phyloP scores from a whole-genome alignment of 176 grass and related monocot species.

The Saccharum spontaneum region DNA sequence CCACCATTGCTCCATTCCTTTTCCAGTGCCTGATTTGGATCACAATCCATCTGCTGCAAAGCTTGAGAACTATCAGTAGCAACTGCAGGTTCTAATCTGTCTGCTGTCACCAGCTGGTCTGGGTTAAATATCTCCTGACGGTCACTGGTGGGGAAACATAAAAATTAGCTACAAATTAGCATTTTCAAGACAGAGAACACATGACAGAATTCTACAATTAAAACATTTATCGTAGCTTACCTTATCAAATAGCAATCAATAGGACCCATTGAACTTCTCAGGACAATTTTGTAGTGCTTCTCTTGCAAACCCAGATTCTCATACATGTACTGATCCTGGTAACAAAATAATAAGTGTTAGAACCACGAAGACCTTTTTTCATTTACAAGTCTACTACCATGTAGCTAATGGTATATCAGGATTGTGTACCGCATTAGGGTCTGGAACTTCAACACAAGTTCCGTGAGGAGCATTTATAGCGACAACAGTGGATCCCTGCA shows the following conservation, averaged over 20 bases:
- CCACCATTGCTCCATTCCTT: slow-evolving; percentile 24
- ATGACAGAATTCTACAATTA: slow-evolving; percentile 14
- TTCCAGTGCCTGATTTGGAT: slow-evolving; percentile 37
- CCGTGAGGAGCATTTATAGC: slow-evolving; percentile 92
- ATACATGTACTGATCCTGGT: slow-evolving; percentile 54
- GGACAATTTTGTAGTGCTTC: slow-evolving; percentile 62
- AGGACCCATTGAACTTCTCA: slow-evolving; percentile 90
- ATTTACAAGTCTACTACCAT: slow-evolving; percentile 7
- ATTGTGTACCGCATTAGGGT: slow-evolving; percentile 65
- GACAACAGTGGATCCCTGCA: slow-evolving; percentile 67
- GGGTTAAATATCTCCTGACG: slow-evolving; percentile 36
- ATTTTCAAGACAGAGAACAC: background rate
- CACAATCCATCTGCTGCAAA: slow-evolving; percentile 32
- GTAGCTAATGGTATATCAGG: slow-evolving; percentile 12
- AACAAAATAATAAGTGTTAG: slow-evolving; percentile 14
- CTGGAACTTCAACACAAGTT: slow-evolving; percentile 82
- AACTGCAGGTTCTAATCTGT: slow-evolving; percentile 19
- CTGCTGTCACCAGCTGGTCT: slow-evolving; percentile 16
- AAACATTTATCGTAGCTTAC: slow-evolving; percentile 26
- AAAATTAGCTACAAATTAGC: background rate
- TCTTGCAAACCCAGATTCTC: slow-evolving; percentile 54
- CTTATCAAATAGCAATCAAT: slow-evolving; percentile 84
- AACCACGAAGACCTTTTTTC: slow-evolving; percentile 9
- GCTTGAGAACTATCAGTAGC: slow-evolving; percentile 20
- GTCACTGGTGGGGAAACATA: slow-evolving; percentile 42